phyloP scores from a whole-genome alignment of 1,284 basidiomycete genomes.

The Ustilago shanxiensis region DNA sequence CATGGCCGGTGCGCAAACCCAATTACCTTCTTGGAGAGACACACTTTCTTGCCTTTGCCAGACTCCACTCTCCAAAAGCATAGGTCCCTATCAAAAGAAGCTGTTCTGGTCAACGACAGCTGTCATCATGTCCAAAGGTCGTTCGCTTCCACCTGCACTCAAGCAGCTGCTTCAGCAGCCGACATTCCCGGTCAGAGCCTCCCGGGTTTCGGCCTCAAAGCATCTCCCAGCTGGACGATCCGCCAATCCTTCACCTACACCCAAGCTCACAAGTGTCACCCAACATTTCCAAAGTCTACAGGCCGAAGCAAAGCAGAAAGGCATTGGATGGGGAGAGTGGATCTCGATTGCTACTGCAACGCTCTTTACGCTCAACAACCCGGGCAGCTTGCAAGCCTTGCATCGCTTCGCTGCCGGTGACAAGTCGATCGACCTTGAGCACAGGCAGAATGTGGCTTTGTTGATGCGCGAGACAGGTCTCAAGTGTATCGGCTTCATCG shows the following conservation, averaged over 20 bases:
- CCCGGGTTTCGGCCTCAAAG: slow-evolving; percentile 63
- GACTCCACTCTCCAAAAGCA: no score
- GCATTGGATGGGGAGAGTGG: slow-evolving; percentile 81
- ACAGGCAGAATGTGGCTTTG: slow-evolving; percentile 77
- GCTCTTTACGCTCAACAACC: slow-evolving; percentile 83
- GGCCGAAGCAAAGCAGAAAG: slow-evolving; percentile 76
- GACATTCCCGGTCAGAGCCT: slow-evolving; percentile 77
- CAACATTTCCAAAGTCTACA: slow-evolving; percentile 74
- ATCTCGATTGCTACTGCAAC: slow-evolving; percentile 87
- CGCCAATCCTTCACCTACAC: slow-evolving; percentile 77
- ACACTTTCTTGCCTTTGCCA: no score
- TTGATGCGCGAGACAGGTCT: slow-evolving; percentile 92
- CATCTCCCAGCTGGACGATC: slow-evolving; percentile 66
- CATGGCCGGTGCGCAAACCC: background rate
- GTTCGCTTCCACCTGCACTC: slow-evolving; percentile 72
- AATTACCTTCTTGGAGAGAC: background rate
- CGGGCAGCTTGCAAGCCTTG: slow-evolving; percentile 81
- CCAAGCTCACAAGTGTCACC: slow-evolving; percentile 76
- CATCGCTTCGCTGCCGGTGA: slow-evolving; percentile 79
- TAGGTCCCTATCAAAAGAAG: no score
- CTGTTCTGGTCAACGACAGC: background rate
- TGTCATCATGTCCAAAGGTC: slow-evolving; percentile 42
- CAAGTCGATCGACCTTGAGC: slow-evolving; percentile 73
- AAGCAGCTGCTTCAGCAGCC: slow-evolving; percentile 81
- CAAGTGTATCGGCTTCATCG: slow-evolving; percentile 92